Conservation (phyloP, 805 yeast species). For the Tetrapisispora nanseiensis region DNA sequence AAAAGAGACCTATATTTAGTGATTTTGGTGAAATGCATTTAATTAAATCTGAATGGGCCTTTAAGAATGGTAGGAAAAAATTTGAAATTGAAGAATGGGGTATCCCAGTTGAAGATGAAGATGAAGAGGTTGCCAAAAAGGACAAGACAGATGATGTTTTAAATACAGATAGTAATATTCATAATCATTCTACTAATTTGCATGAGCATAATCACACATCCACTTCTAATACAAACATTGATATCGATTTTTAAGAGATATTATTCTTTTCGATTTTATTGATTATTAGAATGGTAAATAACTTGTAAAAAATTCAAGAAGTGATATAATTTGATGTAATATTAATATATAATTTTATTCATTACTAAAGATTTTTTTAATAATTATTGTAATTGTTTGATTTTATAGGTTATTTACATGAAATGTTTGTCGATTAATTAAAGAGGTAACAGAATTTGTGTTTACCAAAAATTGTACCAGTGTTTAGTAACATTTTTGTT, state of each 20-base stretch:
- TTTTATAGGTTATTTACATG: not conserved
- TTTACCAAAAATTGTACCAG: conserved; percentile 5
- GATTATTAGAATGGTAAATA: no score
- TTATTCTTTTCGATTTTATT: no score
- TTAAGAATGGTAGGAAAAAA: conserved; percentile 69
- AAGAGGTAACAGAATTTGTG: no score
- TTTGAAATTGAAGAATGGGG: conserved; percentile 92
- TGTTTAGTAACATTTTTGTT: not conserved
- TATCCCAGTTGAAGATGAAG: conserved; percentile 91
- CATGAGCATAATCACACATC: conserved; percentile 4
- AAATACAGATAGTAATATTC: not conserved
- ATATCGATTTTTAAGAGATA: conserved; percentile 10
- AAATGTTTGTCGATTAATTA: no score
- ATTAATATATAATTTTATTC: not conserved
- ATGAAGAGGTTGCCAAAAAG: conserved; percentile 22
- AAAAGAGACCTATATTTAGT: conserved; percentile 61
- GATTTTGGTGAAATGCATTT: conserved; percentile 68
- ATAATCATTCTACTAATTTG: conserved; percentile 5
- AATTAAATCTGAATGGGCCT: conserved; percentile 68
- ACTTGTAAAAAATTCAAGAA: no score
- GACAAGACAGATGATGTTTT: not conserved
- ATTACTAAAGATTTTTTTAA: no score
- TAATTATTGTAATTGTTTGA: no score
- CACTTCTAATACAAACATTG: conserved; percentile 8
- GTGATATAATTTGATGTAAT: no score